Evolutionary conservation across 495 filamentous ascomycete genomes (phyloP), one percentile per base, ranked within the genome.

Genomic region (Podospora pseudopauciseta): DNA sequence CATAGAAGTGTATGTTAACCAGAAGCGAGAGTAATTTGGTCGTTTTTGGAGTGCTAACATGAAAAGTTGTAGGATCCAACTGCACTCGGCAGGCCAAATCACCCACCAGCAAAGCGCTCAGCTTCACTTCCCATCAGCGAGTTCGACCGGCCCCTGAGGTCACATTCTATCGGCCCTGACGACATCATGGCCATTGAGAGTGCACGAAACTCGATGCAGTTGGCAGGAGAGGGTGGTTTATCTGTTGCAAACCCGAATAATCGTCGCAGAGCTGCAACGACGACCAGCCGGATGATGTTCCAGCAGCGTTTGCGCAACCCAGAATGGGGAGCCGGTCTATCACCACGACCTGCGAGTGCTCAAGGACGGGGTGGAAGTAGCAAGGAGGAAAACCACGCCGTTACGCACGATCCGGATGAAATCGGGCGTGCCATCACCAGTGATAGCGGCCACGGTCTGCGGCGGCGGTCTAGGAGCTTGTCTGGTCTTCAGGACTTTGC

Each of bases 351-450:
- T 19, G 83, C 83, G 20, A 86, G 85, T 66, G 79, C 80, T 11
- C 82, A 85, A 23, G 83, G 79, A 5, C 80, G 84, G 34, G 78
- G 75, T 20, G 81, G 75, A 39, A 74, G 78, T 65, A 68, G 71
- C 57, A 58, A 71, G 3, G 73, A 32, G 1, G 39, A 49, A 49
- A 66, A 18, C 6, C 59, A 64, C 16, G 69, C 69, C 18, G 77
- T 77, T 2, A 9, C 58, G 20, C 77, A 80, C 3, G 79, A 83
- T 61, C 80, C 81, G 2, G 76, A 79, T 53, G 81, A 78, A 66
- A 86, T 86, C 20, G 85, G 85, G 32, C 81, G 82, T 26, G 85
- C 85, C 58, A 80, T 86, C 28, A 84, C 84, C 4, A 83, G 80
- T 65, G 82, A 85, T 67, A 78, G 73, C 59, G 68, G 71, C 5